Percentiles rank a stretch among this genome's conserved stretches.
Conservation (phyloP, 2,329 filamentous ascomycete genomes). For the Lasiodiplodia citricola region DNA sequence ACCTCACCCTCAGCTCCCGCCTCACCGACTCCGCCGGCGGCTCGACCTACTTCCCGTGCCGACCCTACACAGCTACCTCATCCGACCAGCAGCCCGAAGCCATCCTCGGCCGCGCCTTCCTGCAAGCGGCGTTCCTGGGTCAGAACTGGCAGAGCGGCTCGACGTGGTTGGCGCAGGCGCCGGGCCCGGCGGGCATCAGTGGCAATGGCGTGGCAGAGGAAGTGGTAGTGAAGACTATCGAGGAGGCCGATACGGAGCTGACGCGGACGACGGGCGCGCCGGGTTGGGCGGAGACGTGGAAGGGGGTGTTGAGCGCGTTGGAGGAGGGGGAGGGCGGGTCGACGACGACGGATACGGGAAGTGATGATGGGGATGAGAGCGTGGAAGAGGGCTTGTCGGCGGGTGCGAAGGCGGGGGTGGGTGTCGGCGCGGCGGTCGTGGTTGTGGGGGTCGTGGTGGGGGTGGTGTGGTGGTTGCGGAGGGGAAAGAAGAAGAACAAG, state of each 20-base stretch:
- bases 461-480: neutral
- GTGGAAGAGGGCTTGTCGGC: neutral
- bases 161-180: slow-evolving; percentile 15
- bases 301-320: neutral
- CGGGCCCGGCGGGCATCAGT: neutral
- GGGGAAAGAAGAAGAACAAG: neutral
- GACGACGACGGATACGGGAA: neutral
- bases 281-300: neutral
- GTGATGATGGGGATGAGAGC: neutral
- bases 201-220: neutral
- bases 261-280: neutral
- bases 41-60: slow-evolving; percentile 53
- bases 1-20: slow-evolving; percentile 47
- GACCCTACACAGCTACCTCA: slow-evolving; percentile 30
- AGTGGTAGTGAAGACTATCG: neutral
- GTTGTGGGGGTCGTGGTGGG: neutral
- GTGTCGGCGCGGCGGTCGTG: neutral
- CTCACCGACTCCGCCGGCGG: slow-evolving; percentile 35
- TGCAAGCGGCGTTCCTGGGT: slow-evolving; percentile 55
- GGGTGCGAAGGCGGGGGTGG: neutral
- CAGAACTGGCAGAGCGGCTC: slow-evolving; percentile 4
- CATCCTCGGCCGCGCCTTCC: slow-evolving; percentile 52
- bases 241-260: neutral
- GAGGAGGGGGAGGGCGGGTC: neutral
- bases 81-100: neutral